Conservation (phyloP, 352 stramenopile species). For the Globisporangium spinosum region DNA sequence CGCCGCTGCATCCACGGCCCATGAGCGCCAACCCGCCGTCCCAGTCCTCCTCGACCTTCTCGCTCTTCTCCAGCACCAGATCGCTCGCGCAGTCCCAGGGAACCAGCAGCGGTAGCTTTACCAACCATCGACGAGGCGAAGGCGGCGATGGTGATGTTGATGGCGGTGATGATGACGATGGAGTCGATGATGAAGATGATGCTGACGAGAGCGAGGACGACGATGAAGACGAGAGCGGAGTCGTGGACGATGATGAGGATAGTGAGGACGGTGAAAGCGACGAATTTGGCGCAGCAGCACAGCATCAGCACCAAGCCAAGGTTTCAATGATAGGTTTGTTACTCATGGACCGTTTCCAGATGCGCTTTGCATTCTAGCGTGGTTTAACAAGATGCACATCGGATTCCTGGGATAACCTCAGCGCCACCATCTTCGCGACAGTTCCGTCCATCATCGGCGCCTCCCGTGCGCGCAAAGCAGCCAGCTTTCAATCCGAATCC, state of each 20-base stretch:
- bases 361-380: not conserved
- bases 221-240: constrained; percentile 23
- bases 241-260: constrained; percentile 15
- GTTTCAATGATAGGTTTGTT: not conserved
- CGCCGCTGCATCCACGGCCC: constrained; percentile 28
- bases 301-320: constrained; percentile 15
- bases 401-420: not conserved
- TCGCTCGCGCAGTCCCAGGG: not conserved
- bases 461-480: constrained; percentile 36
- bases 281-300: constrained; percentile 38
- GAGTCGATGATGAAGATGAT: not conserved
- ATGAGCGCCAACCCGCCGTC: constrained; percentile 48
- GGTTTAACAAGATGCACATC: not conserved
- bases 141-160: constrained; percentile 33
- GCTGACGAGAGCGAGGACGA: constrained; percentile 9
- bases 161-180: constrained; percentile 6
- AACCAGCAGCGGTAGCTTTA: not conserved
- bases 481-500: constrained; percentile 2
- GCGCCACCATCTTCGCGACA: constrained; percentile 3
- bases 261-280: constrained; percentile 6
- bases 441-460: constrained; percentile 59
- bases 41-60: not conserved
- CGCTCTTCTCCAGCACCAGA: not conserved
- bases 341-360: not conserved
- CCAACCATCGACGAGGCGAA: constrained; percentile 12